Evolutionary conservation across 1,284 basidiomycete species (phyloP), one percentile per base, ranked within the genome.

Genomic region (Anthracocystis panici-leucophaei): DNA sequence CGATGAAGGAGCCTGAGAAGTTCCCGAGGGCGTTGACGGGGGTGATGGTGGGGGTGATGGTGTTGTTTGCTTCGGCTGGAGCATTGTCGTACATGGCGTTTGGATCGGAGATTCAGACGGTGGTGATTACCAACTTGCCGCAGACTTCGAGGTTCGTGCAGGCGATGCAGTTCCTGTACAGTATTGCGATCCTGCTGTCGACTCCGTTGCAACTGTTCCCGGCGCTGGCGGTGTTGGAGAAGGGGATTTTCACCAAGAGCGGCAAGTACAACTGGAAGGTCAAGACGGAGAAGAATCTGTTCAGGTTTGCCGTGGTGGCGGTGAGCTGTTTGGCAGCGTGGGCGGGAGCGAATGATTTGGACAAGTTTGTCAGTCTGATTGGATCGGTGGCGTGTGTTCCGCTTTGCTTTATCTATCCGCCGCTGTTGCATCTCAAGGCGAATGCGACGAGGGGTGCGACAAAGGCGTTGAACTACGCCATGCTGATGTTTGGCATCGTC

Each of bases 331-430:
- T 89, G 23, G 87, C 97, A 66, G 93, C 92, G 63, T 95, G 91
- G 90, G 87, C 89, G 7, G 96, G 96, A 16, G 94, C 95, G 21
- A 89, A 88, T 46, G 95, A 97, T 86, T 87, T 99, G 57, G 97
- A 99, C 88, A 98, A 98, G 87, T 98, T 98, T 84, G 96, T 99
- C 16, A 90, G 93, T 16, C 90, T 99, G 77, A 90, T 99, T 65
- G 96, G 96, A 21, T 92, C 92, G 79, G 93, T 97, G 81, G 95
- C 95, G 61, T 98, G 95, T 83, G 91, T 97, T 8, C 95, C 96
- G 7, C 88, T 98, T 59, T 97, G 94, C 86, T 97, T 84, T 84
- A 91, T 95, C 53, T 97, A 97, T 83, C 95, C 94, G 5, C 92
- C 95, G 2, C 90, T 99, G 90, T 87, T 99, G 59, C 95, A 98